Percentiles rank a stretch among this genome's conserved stretches.
These are phyloP conservation scores for Starmerella stellata DNA, from an alignment of 805 yeast species.

Conservation along the genomic window DNA sequence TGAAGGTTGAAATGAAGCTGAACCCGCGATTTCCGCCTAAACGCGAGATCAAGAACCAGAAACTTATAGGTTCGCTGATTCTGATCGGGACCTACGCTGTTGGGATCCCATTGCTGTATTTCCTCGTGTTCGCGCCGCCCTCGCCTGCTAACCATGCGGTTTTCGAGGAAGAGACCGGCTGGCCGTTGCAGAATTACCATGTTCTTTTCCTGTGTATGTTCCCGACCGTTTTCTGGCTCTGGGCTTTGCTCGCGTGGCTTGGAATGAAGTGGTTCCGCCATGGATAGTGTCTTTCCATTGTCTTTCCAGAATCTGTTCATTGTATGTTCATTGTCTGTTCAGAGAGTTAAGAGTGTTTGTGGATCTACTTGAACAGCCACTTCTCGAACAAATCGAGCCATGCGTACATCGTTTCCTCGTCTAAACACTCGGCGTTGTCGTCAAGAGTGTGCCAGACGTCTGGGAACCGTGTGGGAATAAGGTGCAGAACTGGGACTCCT, in stretches of 20 bases:
- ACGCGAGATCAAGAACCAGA: constrained; percentile 4
- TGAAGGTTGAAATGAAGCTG: constrained; percentile 11
- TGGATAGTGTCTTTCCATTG: too few species aligned
- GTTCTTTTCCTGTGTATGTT: constrained; percentile 22
- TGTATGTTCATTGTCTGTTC: too few species aligned
- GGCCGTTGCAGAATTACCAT: constrained; percentile 27
- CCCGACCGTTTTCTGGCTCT: constrained; percentile 35
- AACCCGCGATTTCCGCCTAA: constrained; percentile 14
- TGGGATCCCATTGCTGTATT: constrained; percentile 3
- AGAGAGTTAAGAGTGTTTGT: too few species aligned
- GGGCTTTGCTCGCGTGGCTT: constrained; percentile 63
- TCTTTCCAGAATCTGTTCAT: too few species aligned
- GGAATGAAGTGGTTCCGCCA: constrained; percentile 68
- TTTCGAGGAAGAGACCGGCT: constrained; percentile 21
- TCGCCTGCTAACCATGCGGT: constrained; percentile 4
- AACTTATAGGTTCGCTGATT: constrained; percentile 6
- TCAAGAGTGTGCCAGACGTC: constrained; percentile 33
- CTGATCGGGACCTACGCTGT: constrained; percentile 9
- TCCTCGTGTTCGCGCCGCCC: constrained; percentile 1
- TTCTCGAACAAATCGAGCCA: constrained; percentile 31
- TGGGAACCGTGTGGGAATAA: constrained; percentile 39
- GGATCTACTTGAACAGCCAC: constrained; percentile 26
- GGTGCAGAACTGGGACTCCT: constrained; percentile 34
- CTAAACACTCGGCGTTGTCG: constrained; percentile 31
- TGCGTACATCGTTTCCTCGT: constrained; percentile 26